Conservation (phyloP, 306 rosid species). For the Malus orientalis region DNA sequence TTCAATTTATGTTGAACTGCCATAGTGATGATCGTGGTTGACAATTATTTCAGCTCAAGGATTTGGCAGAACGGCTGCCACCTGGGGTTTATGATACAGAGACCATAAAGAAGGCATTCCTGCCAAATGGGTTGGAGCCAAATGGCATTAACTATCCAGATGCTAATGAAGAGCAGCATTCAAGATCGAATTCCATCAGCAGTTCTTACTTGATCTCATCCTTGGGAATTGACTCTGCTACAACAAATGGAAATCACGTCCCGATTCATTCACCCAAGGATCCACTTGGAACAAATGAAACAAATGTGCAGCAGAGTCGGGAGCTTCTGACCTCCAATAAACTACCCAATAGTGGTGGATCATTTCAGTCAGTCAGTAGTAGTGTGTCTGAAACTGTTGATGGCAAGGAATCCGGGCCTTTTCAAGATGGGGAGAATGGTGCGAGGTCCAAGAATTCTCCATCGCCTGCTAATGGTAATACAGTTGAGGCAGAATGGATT, state of each 20-base stretch:
- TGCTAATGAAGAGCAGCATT: constrained; percentile 42
- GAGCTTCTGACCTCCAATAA: constrained; percentile 32
- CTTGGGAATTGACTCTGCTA: constrained; percentile 44
- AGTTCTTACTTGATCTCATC: constrained; percentile 55
- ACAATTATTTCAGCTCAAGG: constrained; percentile 66
- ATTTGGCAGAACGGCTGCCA: constrained; percentile 85
- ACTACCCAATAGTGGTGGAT: constrained; percentile 39
- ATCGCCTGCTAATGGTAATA: constrained; percentile 32
- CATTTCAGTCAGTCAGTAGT: constrained; percentile 33
- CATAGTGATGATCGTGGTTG: constrained; percentile 13
- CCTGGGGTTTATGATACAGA: constrained; percentile 66
- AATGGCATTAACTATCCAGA: constrained; percentile 50
- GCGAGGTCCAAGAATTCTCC: constrained; percentile 37
- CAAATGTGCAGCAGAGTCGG: constrained; percentile 31
- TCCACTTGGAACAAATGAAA: constrained; percentile 37
- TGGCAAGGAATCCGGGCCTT: constrained; percentile 54
- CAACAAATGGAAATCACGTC: constrained; percentile 28
- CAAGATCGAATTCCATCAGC: constrained; percentile 57
- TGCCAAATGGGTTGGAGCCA: constrained; percentile 57
- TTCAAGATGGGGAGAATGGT: constrained; percentile 50
- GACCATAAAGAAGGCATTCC: constrained; percentile 47
- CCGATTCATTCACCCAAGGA: constrained; percentile 28
- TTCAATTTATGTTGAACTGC: not conserved
- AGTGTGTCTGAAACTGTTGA: constrained; percentile 46
- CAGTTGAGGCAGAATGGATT: constrained; percentile 90